Evolutionary conservation across 164 flowering plant species (phyloP), one percentile per base, ranked within the genome.

Genomic region (Macadamia tetraphylla): DNA sequence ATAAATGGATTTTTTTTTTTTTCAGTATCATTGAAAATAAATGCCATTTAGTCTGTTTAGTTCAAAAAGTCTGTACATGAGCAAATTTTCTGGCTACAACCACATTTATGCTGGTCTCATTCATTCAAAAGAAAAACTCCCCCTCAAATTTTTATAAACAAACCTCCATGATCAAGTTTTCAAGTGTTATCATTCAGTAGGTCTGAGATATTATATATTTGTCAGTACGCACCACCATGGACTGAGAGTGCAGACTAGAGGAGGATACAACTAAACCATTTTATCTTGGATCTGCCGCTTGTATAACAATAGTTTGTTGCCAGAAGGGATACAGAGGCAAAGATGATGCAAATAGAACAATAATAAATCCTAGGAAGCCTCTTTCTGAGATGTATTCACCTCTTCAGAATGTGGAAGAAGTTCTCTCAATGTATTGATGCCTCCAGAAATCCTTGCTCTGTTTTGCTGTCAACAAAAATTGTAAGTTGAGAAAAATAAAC

Each of bases 391-490:
- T 60, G 64, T 29, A 53, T 31, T 71, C 66, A 84, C 88, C 89
- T 79, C 74, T 59, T 42, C 63, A 42, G 76, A 62, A 32, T 68
- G 58, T 69, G 90, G 89, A 64, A 86, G 72, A 71, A 85, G 69
- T 74, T 74, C 81, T 56, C 72, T 73, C 73, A 88, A 64, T 61
- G 86, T 82, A 51, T 68, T 68, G 63, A 85, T 42, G 60, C 75
- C 74, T 66, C 81, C 77, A 42, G 79, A 52, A 59, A 85, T 79
- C 69, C 71, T 74, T 55, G 64, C 15, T 78, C 80, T 84, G 71
- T 87, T 88, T 18, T 48, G 30, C 90, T 86, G 85, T 51, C 72
- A 56, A 60, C 29, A 64, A 12, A 67, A 48, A 49, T 31, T 48
- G 51, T 11, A 1, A 40, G 35, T 67, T 40, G 35, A 51, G 10